These are phyloP conservation scores for Ochromonas danica DNA, from an alignment of 108 stramenopile genomes.

Conservation along the genomic window DNA sequence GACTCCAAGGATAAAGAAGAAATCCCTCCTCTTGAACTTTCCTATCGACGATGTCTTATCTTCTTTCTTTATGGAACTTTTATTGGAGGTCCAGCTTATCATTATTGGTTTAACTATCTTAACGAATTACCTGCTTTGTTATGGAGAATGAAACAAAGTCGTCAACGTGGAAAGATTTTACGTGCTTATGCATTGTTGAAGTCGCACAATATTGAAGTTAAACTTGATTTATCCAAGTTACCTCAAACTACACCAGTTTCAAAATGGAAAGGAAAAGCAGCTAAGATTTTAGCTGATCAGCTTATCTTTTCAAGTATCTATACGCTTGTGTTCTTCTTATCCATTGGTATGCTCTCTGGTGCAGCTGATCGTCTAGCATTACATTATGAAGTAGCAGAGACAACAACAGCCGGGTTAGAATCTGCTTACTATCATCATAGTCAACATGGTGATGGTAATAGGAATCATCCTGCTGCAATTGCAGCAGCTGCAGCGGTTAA, in stretches of 20 bases:
- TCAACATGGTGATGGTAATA: no score
- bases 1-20: no score
- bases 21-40: no score
- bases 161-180: constrained; percentile 23
- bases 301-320: constrained; percentile 18
- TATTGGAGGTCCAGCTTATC: constrained; percentile 12
- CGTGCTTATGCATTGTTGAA: background rate
- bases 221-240: background rate
- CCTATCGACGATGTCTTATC: no score
- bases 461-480: no score
- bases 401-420: no score
- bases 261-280: constrained; percentile 17
- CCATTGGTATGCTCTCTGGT: background rate
- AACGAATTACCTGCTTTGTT: constrained; percentile 4
- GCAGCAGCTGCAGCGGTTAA: no score
- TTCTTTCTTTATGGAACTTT: constrained; percentile 23
- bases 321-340: background rate
- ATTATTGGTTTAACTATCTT: constrained; percentile 30
- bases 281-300: constrained; percentile 25
- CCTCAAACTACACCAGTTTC: background rate
- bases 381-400: no score
- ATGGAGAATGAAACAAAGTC: background rate
- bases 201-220: constrained; percentile 6
- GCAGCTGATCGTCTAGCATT: background rate
- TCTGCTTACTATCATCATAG: no score